Evolutionary conservation across 2,329 filamentous ascomycete genomes (phyloP).

Genomic region (Aureobasidium sp.): DNA sequence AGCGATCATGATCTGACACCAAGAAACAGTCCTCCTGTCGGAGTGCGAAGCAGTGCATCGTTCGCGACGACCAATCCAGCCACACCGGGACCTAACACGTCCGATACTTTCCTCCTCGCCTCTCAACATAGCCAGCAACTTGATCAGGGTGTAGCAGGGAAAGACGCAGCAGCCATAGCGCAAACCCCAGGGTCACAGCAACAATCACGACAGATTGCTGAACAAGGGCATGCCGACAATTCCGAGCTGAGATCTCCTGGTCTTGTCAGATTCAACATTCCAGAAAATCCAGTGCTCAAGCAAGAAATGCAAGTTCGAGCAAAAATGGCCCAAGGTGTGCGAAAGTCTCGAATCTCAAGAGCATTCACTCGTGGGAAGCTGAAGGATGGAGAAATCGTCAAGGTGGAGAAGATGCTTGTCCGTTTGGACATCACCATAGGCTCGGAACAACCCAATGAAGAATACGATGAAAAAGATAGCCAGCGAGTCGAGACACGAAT

Average conservation of each 20-base stretch:
- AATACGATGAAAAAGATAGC: conserved; percentile 59
- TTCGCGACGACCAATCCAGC: not conserved
- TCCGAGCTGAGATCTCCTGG: not conserved
- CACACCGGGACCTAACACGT: conserved; percentile 2
- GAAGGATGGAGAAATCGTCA: conserved; percentile 55
- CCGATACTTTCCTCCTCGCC: conserved; percentile 4
- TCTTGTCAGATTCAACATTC: conserved; percentile 37
- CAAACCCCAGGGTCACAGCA: not conserved
- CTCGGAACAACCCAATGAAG: conserved; percentile 47
- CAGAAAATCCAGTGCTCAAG: conserved; percentile 32
- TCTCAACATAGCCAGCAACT: not conserved
- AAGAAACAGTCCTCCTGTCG: not conserved
- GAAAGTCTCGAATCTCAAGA: conserved; percentile 26
- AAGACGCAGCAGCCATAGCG: not conserved
- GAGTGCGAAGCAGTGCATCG: conserved; percentile 2
- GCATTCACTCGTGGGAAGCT: conserved; percentile 35
- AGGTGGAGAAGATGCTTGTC: conserved; percentile 63
- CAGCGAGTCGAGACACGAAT: conserved; percentile 51
- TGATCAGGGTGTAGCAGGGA: not conserved
- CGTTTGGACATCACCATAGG: conserved; percentile 45
- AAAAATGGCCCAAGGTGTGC: conserved; percentile 33
- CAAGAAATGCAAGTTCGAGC: conserved; percentile 34
- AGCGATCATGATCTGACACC: not conserved
- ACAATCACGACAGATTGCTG: not conserved
- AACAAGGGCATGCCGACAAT: not conserved